A percentile compares a stretch with the other conserved stretches of the same genome.
Conservation (phyloP, 1,284 basidiomycete species). For the Trichosporon sp. region DNA sequence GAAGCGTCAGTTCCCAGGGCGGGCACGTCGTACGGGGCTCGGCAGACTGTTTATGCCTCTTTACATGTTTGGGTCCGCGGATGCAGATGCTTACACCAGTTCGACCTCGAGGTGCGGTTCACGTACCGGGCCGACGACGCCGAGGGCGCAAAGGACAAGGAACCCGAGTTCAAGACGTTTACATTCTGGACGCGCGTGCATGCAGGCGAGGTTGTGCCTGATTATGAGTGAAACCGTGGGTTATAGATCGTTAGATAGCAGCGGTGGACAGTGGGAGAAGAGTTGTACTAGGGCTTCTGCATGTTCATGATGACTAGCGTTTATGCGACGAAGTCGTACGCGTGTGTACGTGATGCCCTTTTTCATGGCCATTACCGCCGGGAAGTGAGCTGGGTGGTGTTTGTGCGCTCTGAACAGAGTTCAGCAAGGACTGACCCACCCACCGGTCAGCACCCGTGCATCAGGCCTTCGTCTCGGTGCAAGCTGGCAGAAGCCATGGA, state of each 20-base stretch:
- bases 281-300: not conserved
- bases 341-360: not conserved
- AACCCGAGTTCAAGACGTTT: conserved; percentile 55
- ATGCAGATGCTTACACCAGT: conserved; percentile 60
- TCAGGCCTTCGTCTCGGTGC: too few relatives aligned
- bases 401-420: conserved; percentile 15
- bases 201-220: conserved; percentile 39
- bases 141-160: conserved; percentile 28
- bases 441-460: too few relatives aligned
- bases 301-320: not conserved
- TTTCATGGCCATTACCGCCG: too few relatives aligned
- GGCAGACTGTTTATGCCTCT: not conserved
- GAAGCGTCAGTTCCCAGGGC: not conserved
- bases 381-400: not conserved
- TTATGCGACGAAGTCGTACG: not conserved
- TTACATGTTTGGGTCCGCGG: not conserved
- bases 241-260: too few relatives aligned
- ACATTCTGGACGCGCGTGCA: conserved; percentile 52
- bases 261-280: not conserved
- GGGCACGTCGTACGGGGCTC: not conserved
- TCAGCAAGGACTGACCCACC: not conserved
- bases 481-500: too few relatives aligned
- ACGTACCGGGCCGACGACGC: conserved; percentile 85
- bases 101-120: conserved; percentile 87
- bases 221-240: not conserved